Evolutionary conservation across 768 basidiomycete genomes (phyloP).

Genomic region (Lentinula sp.): DNA sequence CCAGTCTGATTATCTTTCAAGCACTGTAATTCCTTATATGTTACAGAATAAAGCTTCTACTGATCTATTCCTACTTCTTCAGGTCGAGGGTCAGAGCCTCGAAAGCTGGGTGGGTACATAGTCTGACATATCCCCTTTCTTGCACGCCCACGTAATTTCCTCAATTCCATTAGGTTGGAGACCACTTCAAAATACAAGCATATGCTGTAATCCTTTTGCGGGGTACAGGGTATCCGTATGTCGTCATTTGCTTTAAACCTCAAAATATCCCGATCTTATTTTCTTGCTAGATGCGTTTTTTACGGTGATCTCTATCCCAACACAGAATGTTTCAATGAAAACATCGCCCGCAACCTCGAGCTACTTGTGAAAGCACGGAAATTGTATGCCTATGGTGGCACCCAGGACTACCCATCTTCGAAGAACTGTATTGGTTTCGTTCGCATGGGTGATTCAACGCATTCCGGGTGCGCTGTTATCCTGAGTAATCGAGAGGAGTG

Average conservation of each 20-base stretch:
- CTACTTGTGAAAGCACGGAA: constrained; percentile 57
- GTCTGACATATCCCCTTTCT: neutral
- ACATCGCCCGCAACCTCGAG: constrained; percentile 43
- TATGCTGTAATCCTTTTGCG: constrained; percentile 78
- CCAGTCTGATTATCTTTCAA: constrained; percentile 18
- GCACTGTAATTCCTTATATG: constrained; percentile 45
- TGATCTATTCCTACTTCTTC: neutral
- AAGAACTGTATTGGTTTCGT: constrained; percentile 74
- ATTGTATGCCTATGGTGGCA: constrained; percentile 60
- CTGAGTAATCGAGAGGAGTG: constrained; percentile 55
- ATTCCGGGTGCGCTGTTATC: constrained; percentile 64
- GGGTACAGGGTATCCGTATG: constrained; percentile 68
- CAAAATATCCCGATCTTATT: neutral
- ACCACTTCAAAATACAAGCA: constrained; percentile 73
- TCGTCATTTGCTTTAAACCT: constrained; percentile 7
- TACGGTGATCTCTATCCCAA: constrained; percentile 81
- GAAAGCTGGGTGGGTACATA: constrained; percentile 67
- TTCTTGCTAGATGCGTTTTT: constrained; percentile 64
- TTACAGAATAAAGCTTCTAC: constrained; percentile 10
- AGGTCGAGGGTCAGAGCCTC: constrained; percentile 63
- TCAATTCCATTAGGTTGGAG: constrained; percentile 43
- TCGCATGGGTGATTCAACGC: constrained; percentile 50
- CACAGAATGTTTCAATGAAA: constrained; percentile 54
- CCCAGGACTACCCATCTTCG: constrained; percentile 51
- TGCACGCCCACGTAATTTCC: neutral